Base-by-base conservation (phyloP, 768 basidiomycete genomes). In the Clitopilus hobsonii region DNA sequence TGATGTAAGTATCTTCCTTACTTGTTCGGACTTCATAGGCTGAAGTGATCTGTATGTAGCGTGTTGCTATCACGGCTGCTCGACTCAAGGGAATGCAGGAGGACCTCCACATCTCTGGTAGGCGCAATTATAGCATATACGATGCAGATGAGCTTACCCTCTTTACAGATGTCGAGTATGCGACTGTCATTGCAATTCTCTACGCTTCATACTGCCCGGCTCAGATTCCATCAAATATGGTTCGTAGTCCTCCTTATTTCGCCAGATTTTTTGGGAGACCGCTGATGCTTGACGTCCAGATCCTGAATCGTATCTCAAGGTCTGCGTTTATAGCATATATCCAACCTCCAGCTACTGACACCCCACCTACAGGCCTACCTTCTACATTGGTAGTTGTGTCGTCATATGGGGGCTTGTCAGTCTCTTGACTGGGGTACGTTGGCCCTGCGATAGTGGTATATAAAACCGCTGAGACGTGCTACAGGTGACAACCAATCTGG, bases 141-240 rank as follows among this genome's bases (percentile, higher is more conserved):
- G 32, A 14, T 36, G n/a, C 13, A 14, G 32, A 36, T 49, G 7
- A 10, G 5, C 22, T 29, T 16, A 47, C n/a, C 27, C 20, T 6
- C 10, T 16, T 14, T 3, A 8, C 55, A 83, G 82, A 78, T 54
- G 65, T 82, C 14, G 74, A 83, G 60, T 84, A 84, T 60, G 69
- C 71, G 20, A 77, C 77, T 3, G 68, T 82, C 24, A 66, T 84
- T 14, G 81, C 82, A 0, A 68, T 80, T 38, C 70, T 83, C 23
- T 84, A 77, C 57, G 85, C 72, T 1, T 81, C 82, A 0, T 85
- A 86, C 56, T 79, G 79, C 30, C 84, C 84, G 2, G 78, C 81
- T 11, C 84, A 86, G 59, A 77, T 87, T 53, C 85, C 85, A 1
- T 85, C 81, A 0, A 88, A 85, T 61, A 85, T 86, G 80, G 84